Percentiles rank a stretch among this genome's conserved stretches.
Evolutionary conservation across 2,329 filamentous ascomycete genomes (phyloP).

Genomic region (Tolypocladium capitatum): DNA sequence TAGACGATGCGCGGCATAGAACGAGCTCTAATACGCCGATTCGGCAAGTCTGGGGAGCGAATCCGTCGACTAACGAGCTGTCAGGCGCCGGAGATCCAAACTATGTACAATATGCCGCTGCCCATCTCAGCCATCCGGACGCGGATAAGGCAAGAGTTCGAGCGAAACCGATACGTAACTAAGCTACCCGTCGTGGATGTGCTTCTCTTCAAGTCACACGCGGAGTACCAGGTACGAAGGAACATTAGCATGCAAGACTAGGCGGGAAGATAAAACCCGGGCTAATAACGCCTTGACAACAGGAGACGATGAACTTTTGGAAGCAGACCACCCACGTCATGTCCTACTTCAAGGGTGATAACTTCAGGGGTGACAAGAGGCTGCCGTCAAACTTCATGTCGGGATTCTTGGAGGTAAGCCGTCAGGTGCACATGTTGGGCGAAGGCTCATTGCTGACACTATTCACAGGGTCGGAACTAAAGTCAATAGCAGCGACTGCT

Average conservation of each 20-base stretch:
- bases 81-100: constrained; percentile 91
- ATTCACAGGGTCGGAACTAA: constrained; percentile 42
- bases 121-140: constrained; percentile 80
- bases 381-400: constrained; percentile 85
- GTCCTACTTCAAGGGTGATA: constrained; percentile 88
- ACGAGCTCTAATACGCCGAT: not conserved
- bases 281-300: constrained; percentile 19
- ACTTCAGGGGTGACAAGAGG: constrained; percentile 59
- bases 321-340: constrained; percentile 92
- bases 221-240: constrained; percentile 73
- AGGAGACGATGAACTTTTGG: constrained; percentile 99
- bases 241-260: not conserved
- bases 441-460: not conserved
- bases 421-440: not conserved
- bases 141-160: constrained; percentile 92
- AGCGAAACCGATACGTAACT: constrained; percentile 85
- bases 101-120: constrained; percentile 88
- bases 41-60: not conserved
- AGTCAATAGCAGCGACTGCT: constrained; percentile 13
- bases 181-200: constrained; percentile 83
- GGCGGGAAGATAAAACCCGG: not conserved
- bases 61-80: constrained; percentile 3
- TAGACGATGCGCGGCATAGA: not conserved
- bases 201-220: constrained; percentile 77
- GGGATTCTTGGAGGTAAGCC: constrained; percentile 81